These are phyloP conservation scores for Melampsora larici-populina DNA, from an alignment of 1,284 basidiomycete genomes.

Conservation along the genomic window DNA sequence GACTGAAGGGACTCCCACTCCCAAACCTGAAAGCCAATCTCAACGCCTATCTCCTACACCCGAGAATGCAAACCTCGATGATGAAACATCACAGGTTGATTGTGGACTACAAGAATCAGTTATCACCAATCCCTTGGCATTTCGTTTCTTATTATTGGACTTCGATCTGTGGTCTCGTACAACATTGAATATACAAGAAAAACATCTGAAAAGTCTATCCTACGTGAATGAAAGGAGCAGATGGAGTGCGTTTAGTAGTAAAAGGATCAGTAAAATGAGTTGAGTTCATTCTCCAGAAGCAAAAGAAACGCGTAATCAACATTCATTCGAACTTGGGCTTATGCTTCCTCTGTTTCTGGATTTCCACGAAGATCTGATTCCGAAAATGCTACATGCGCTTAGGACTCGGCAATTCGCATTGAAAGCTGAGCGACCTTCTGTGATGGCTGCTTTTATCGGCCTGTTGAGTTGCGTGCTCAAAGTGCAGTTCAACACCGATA, in stretches of 20 bases:
- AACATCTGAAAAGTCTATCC: constrained; percentile 75
- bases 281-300: neutral
- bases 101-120: constrained; percentile 60
- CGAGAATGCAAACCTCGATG: neutral
- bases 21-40: neutral
- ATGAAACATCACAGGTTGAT: neutral
- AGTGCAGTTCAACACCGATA: constrained; percentile 65
- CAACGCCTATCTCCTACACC: neutral
- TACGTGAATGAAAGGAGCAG: constrained; percentile 69
- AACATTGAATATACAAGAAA: constrained; percentile 65
- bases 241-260: constrained; percentile 52
- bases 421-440: constrained; percentile 18
- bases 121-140: constrained; percentile 75
- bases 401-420: constrained; percentile 62
- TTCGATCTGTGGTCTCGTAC: constrained; percentile 84
- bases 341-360: neutral
- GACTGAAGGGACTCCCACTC: constrained; percentile 13
- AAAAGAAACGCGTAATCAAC: neutral
- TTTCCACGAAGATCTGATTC: constrained; percentile 61
- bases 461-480: constrained; percentile 62
- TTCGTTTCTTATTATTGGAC: constrained; percentile 77
- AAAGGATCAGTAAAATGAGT: constrained; percentile 50
- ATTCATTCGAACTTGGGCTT: neutral
- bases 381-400: constrained; percentile 73
- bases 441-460: constrained; percentile 45